Base-by-base conservation (phyloP, 2,329 filamentous ascomycete species). In the Penicillium sp. region DNA sequence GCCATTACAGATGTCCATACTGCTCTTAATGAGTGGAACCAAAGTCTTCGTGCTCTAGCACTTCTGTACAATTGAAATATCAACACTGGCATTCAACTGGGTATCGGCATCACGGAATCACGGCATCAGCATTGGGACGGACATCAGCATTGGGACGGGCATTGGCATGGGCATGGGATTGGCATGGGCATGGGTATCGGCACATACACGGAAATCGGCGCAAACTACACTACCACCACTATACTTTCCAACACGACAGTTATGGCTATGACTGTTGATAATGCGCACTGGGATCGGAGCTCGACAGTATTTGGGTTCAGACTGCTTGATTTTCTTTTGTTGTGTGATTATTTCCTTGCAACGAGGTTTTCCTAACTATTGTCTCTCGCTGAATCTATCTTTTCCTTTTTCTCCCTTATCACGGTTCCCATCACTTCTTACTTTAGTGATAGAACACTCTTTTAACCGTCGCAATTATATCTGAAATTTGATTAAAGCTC, bases 1-100 rank as follows among this genome's bases (percentile, higher is more conserved):
- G 11, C 4, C 63, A 69, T 37, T 18, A n/a, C n/a, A 37, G 19
- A 33, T 48, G 48, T 11, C 1, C 11, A 8, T 21, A 14, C 5
- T 16, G n/a, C 2, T n/a, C n/a, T n/a, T n/a, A n/a, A n/a, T n/a
- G n/a, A n/a, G n/a, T n/a, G n/a, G n/a, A n/a, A n/a, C n/a, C n/a
- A n/a, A n/a, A n/a, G n/a, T n/a, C n/a, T n/a, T n/a, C n/a, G n/a
- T n/a, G n/a, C n/a, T n/a, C n/a, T n/a, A n/a, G n/a, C n/a, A n/a
- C n/a, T n/a, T n/a, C n/a, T n/a, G n/a, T n/a, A n/a, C n/a, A n/a
- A n/a, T n/a, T n/a, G n/a, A n/a, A n/a, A n/a, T n/a, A n/a, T n/a
- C n/a, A n/a, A n/a, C n/a, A n/a, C n/a, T n/a, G n/a, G n/a, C n/a
- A n/a, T n/a, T n/a, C n/a, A n/a, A 3, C 2, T 37, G 34, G 36